Conservation (phyloP, 164 flowering plant genomes). For the Dillenia turbinata region DNA sequence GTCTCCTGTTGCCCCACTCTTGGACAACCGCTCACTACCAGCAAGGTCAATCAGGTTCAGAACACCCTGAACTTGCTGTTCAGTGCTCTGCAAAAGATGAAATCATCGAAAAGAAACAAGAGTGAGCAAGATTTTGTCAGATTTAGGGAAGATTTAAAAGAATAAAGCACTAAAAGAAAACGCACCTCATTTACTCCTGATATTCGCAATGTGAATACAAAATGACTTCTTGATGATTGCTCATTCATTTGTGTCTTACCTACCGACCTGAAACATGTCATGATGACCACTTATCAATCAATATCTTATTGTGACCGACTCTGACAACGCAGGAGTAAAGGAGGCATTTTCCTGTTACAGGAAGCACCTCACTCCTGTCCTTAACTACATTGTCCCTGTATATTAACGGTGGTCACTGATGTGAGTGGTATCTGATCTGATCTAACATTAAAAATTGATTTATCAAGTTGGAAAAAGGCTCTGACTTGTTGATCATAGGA, state of each 20-base stretch:
- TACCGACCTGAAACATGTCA: constrained; percentile 12
- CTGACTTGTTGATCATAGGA: too few species aligned
- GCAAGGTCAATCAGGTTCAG: constrained; percentile 24
- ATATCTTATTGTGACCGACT: too few species aligned
- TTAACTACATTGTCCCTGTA: too few species aligned
- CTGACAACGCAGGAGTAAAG: too few species aligned
- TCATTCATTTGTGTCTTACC: constrained; percentile 26
- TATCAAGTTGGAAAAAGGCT: too few species aligned
- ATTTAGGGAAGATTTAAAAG: neutral
- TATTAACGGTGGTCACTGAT: too few species aligned
- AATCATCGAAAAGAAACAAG: neutral
- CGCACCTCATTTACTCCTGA: constrained; percentile 21
- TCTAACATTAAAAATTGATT: too few species aligned
- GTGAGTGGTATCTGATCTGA: too few species aligned
- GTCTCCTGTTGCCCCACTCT: constrained; percentile 22
- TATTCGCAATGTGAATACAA: constrained; percentile 24
- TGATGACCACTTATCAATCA: neutral
- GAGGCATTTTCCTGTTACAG: too few species aligned
- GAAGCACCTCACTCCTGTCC: neutral
- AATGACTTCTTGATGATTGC: constrained; percentile 27
- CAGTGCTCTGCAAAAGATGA: constrained; percentile 9
- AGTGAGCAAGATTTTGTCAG: neutral
- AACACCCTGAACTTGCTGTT: constrained; percentile 20
- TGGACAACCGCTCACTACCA: constrained; percentile 24
- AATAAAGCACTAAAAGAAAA: neutral